Base-by-base conservation (phyloP, 306 rosid species). In the Citrullus mucosospermus region DNA sequence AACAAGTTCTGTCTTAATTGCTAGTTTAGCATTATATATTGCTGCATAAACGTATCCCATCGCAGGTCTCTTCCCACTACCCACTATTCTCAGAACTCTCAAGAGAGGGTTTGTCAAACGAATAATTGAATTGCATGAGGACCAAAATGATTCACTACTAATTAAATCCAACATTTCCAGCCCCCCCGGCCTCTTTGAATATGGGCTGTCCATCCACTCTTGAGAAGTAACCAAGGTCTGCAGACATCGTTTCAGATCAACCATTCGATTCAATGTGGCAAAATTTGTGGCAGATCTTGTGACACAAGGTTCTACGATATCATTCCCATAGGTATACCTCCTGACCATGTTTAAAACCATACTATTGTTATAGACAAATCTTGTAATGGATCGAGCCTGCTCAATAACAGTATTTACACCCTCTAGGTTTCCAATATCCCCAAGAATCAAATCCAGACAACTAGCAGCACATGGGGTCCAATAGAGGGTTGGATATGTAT, bases 211-310 rank as follows among this genome's bases (percentile, higher is more conserved):
- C 92, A 86, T 83, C 98, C 95, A 92, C 82, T 94, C 98, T 78
- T 89, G 97, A 57, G 97, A 92, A 85, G 93, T 88, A 70, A 92
- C 91, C 94, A 92, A 83, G 79, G 88, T 88, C 87, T 94, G 98
- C 68, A 92, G 83, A 81, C 85, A 89, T 80, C 87, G 93, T 85
- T 87, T 94, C 65, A 90, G 90, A 67, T 90, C 93, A 75, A 92
- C 93, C 87, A 94, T 87, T 78, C 91, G 89, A 81, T 89, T 92
- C 86, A 94, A 78, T 17, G 93, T 83, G 51, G 91, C 65, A 54
- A 94, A 94, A 87, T 86, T 85, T 66, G 98, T 82, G 34, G 91
- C 88, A 57, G 78, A 86, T 67, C 80, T 75, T 56, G 96, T 90
- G 82, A 79, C 76, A 34, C 90, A 85, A 46, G 90, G 93, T 86